These are phyloP conservation scores for Kregervanrija pseudodelftensis DNA, from an alignment of 805 yeast genomes.

Conservation along the genomic window DNA sequence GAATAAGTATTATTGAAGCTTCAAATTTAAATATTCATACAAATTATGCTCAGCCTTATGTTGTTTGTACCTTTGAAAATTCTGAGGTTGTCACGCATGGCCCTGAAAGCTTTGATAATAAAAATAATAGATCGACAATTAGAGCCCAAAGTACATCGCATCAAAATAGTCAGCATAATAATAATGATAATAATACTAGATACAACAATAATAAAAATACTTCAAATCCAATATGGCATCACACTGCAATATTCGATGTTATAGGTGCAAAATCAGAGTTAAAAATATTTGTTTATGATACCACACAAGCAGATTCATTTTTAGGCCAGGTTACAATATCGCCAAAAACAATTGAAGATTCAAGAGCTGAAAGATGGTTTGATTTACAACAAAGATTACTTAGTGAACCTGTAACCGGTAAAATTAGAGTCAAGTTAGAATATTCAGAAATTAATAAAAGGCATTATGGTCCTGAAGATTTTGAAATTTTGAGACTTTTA, in stretches of 20 bases:
- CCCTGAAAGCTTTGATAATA: conserved; percentile 41
- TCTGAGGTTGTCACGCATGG: conserved; percentile 85
- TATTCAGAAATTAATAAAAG: conserved; percentile 63
- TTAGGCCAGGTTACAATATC: conserved; percentile 75
- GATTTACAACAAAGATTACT: conserved; percentile 63
- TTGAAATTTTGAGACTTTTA: conserved; percentile 79
- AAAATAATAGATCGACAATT: conserved; percentile 21
- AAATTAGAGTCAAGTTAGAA: conserved; percentile 66
- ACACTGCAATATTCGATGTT: conserved; percentile 88
- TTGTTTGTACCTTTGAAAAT: conserved; percentile 85
- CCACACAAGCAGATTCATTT: conserved; percentile 71
- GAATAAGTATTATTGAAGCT: conserved; percentile 78
- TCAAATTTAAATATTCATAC: conserved; percentile 52
- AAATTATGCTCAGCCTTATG: conserved; percentile 66
- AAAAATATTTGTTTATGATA: conserved; percentile 88
- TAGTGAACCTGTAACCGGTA: conserved; percentile 74
- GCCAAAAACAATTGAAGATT: conserved; percentile 49
- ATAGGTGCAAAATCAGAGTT: conserved; percentile 76
- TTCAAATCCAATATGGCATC: conserved; percentile 81
- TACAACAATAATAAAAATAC: conserved; percentile 21
- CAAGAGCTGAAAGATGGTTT: conserved; percentile 61
- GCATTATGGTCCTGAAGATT: conserved; percentile 89
- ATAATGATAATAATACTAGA: conserved; percentile 1
- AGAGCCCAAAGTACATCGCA: conserved; percentile 23
- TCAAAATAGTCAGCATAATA: conserved; percentile 17